Conservation (phyloP, 345 rosid species). For the Syzygium grande region DNA sequence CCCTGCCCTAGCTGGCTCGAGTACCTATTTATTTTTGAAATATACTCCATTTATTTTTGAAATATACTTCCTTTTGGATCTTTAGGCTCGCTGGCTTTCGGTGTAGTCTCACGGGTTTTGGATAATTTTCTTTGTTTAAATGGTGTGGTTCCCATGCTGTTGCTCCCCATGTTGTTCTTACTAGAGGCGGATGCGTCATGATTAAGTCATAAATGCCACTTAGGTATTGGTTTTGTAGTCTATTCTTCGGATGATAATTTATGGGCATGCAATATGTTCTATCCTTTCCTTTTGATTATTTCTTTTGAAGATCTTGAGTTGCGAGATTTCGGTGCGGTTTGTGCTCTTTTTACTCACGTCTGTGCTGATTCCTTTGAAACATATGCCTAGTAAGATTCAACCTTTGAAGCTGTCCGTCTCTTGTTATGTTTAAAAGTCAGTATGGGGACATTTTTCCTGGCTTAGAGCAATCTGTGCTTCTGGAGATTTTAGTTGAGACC, state of each 20-base stretch:
- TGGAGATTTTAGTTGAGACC: background rate
- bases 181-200: background rate
- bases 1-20: background rate
- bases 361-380: background rate
- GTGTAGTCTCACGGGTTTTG: background rate
- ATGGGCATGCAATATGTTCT: background rate
- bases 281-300: background rate
- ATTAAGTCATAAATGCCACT: background rate
- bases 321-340: background rate
- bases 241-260: background rate
- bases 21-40: background rate
- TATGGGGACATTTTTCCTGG: background rate
- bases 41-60: background rate
- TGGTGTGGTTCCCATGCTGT: background rate
- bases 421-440: background rate
- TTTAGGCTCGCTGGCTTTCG: background rate
- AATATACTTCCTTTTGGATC: background rate
- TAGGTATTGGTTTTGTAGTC: background rate
- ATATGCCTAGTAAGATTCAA: background rate
- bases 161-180: background rate
- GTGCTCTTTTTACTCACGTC: background rate
- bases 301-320: background rate
- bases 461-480: background rate
- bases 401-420: background rate
- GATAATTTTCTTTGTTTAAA: background rate